Conservation (phyloP, 371 early-diverging fungal species). For the Rhizopus stolonifer region DNA sequence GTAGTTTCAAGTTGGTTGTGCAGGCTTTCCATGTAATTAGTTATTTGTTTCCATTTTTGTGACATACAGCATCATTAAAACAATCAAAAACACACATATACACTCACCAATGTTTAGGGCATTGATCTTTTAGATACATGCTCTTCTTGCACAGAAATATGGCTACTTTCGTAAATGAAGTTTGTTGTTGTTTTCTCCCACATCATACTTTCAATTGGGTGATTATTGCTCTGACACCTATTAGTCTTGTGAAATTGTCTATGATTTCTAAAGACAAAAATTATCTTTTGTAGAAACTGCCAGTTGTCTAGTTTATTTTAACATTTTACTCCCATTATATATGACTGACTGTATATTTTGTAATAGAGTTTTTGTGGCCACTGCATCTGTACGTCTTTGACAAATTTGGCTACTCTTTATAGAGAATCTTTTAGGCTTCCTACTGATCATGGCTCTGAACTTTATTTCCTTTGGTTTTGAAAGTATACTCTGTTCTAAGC, state of each 20-base stretch:
- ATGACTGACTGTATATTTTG: constrained; percentile 15
- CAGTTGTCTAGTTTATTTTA: constrained; percentile 22
- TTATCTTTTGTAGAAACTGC: constrained; percentile 22
- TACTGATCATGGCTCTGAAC: constrained; percentile 16
- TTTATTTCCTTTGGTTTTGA: constrained; percentile 15
- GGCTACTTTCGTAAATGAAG: constrained; percentile 19
- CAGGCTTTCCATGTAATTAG: constrained; percentile 12
- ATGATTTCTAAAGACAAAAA: constrained; percentile 24
- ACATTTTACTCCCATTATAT: constrained; percentile 20
- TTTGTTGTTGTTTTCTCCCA: constrained; percentile 16
- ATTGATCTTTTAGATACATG: constrained; percentile 16
- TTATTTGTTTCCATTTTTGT: constrained; percentile 17
- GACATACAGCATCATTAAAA: constrained; percentile 20
- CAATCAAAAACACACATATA: constrained; percentile 21
- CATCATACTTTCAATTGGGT: constrained; percentile 8
- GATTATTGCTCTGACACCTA: constrained; percentile 16
- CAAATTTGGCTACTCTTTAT: constrained; percentile 17
- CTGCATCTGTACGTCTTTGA: constrained; percentile 19
- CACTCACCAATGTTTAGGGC: constrained; percentile 17
- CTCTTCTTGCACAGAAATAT: constrained; percentile 21
- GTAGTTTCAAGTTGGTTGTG: constrained; percentile 12
- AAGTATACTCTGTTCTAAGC: constrained; percentile 14
- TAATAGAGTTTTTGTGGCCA: constrained; percentile 14
- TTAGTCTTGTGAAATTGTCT: constrained; percentile 16
- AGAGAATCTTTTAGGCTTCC: constrained; percentile 18